Evolutionary conservation across 148 eudicot genomes (phyloP), one percentile per base, ranked within the genome.

Genomic region (Bassia scoparia): DNA sequence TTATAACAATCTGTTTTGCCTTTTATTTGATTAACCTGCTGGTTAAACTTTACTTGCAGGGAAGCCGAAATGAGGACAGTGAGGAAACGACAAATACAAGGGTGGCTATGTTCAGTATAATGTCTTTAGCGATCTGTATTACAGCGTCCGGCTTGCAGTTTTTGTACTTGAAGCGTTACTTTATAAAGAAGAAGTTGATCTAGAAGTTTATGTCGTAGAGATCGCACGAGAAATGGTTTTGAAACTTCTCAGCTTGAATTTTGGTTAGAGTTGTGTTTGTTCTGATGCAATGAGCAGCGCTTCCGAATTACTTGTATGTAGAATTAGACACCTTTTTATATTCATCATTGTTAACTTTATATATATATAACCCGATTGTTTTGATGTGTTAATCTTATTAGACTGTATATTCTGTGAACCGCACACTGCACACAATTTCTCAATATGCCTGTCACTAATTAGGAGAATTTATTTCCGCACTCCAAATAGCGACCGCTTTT

Each of bases 41-140:
- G 46, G 46, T 11, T 41, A 41, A 41, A 0, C 29, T 11, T 50
- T 59, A 24, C 24, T 44, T 70, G 67, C 82, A 93, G 98, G 84
- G 98, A 91, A 81, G 80, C 87, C 24, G 91, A 85, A 70, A 90
- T 94, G 93, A 86, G 97, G 74, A 68, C 61, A 37, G 81, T 88
- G 79, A 94, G 89, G 98, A 94, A 76, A 79, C 46, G 66, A 89
- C 98, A 68, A 94, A 94, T 80, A 69, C 87, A 2, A 85, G 95
- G 74, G 98, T 91, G 53, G 98, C 97, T 11, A 75, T 87, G 85
- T 91, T 73, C 81, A 94, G 98, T 70, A 78, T 88, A 26, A 77
- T 89, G 84, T 91, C 98, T 26, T 78, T 94, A 87, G 91, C 86
- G 7, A 38, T 91, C 71, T 90, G 98, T 86, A 83, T 94, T 61